Base-by-base conservation (phyloP, 169 alveolate genomes). In the Plasmodium gaboni region DNA sequence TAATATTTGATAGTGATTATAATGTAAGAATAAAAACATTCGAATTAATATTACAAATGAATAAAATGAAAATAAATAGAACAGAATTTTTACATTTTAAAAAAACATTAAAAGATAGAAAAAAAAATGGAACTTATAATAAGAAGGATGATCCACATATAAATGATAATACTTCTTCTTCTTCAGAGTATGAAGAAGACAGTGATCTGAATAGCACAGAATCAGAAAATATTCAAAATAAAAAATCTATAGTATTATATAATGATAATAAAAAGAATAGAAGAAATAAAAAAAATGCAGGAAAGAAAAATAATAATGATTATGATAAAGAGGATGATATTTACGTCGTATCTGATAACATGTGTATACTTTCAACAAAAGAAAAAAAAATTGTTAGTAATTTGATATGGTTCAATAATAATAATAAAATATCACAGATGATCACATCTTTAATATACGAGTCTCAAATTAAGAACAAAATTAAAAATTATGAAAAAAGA, bases 321-420 rank as follows among this genome's bases (percentile, higher is more conserved):
- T 61, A 64, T 44, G 51, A 64, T 7, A 26, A 28, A 28, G 46
- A 55, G 19, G 1, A 57, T 26, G 44, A 38, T 6, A 38, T 38
- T 5, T 5, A 38, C 22, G 26, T 38, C 4, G 9, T 17, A 13
- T 53, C 61, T 13, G 70, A 24, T 61, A 57, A 15, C 22, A 48
- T 68, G 4, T 51, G 59, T 19, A 61, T 86, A n/a, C 46, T 86
- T n/a, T 86, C 92, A 13, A 86, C 70, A 64, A 86, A 26, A 38
- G 87, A 69, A 48, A 86, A 86, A 74, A 69, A 86, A 71, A 86
- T 86, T 48, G 61, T 86, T 2, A 72, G 87, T 15, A 72, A 69
- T 53, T 61, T 86, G 48, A 72, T 86, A 59, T 86, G 92, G 92
- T 86, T 86, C 61, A 86, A 86, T 65, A 86, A 86, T 53, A 86